Base-by-base conservation (phyloP, 345 rosid genomes). In the Eucalyptus viminalis region DNA sequence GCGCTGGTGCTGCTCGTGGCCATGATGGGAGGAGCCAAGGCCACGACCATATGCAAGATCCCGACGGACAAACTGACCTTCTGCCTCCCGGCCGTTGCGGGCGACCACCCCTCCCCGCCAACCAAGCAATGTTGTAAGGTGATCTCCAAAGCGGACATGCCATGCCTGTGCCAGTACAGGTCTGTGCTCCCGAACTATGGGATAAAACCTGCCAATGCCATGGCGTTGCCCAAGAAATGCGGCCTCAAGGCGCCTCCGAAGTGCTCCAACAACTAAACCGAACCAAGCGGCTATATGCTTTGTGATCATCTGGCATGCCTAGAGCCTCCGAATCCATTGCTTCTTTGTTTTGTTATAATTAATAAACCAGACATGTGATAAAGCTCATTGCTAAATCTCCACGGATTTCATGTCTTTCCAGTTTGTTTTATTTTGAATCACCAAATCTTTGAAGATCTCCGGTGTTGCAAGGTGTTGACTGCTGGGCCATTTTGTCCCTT, bases 61-160 rank as follows among this genome's bases (percentile, higher is more conserved):
- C 93, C 93, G 58, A 67, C 94, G 29, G 47, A 81, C 86, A 85
- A 93, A 67, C 69, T 96, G 88, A 49, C 86, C 27, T 72, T 58
- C 56, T 95, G 98, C 88, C 92, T 91, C 9, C 91, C 95, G 7
- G 98, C 96, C 3, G 89, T 94, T 87, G 92, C 91, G 4, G 96
- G 97, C 31, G 11, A 47, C 80, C 54, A 91, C 11, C 97, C 96
- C 9, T 91, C 92, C 9, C 92, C 90, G 16, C 97, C 98, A 1
- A 90, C 90, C 87, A 45, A 87, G 83, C 51, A 91, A 31, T 95
- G 96, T 76, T 96, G 98, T 43, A 25, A 87, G 9, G 90, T 91
- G 72, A 89, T 95, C 16, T 87, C 87, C 54, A 87, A 87, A 4
- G 93, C 93, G 80, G 81, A 93, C 90, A 87, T 94, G 65, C 86